These are phyloP conservation scores for Suillus lakei DNA, from an alignment of 768 basidiomycete species.

Conservation along the genomic window DNA sequence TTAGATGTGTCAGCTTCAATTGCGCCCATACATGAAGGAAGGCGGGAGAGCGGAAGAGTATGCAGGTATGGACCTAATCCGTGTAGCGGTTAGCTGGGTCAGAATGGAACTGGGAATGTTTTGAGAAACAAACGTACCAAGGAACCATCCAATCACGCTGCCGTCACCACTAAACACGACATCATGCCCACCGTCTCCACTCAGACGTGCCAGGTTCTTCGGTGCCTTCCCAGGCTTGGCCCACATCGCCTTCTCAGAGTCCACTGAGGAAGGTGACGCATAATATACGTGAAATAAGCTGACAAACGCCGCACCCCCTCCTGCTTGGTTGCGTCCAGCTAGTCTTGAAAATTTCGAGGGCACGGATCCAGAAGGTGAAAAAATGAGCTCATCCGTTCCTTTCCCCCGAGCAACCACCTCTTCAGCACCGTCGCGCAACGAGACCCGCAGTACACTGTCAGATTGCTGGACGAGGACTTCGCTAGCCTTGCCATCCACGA, in stretches of 20 bases:
- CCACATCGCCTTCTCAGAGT: conserved; percentile 57
- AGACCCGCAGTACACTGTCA: conserved; percentile 51
- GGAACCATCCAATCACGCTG: conserved; percentile 71
- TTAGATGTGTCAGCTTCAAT: conserved; percentile 54
- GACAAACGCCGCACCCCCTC: conserved; percentile 60
- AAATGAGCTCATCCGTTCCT: conserved; percentile 61
- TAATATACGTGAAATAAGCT: conserved; percentile 74
- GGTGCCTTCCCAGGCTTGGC: conserved; percentile 74
- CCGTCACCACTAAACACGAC: conserved; percentile 68
- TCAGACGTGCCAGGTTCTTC: conserved; percentile 60
- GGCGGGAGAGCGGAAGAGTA: conserved; percentile 57
- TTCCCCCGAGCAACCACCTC: conserved; percentile 55
- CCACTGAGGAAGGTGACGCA: conserved; percentile 45
- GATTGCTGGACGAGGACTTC: conserved; percentile 67
- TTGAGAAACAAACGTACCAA: conserved; percentile 52
- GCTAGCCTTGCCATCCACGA: conserved; percentile 50
- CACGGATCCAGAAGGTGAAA: conserved; percentile 36
- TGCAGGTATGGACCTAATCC: conserved; percentile 65
- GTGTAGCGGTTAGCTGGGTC: conserved; percentile 11
- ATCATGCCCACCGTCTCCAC: conserved; percentile 77
- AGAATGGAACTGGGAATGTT: no score
- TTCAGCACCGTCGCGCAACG: conserved; percentile 52
- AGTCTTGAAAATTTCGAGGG: not conserved
- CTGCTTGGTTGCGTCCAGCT: conserved; percentile 22
- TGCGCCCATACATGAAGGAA: conserved; percentile 51